Percentiles rank a stretch among this genome's conserved stretches.
Evolutionary conservation across 768 basidiomycete genomes (phyloP).

Genomic region (Russula earlei): DNA sequence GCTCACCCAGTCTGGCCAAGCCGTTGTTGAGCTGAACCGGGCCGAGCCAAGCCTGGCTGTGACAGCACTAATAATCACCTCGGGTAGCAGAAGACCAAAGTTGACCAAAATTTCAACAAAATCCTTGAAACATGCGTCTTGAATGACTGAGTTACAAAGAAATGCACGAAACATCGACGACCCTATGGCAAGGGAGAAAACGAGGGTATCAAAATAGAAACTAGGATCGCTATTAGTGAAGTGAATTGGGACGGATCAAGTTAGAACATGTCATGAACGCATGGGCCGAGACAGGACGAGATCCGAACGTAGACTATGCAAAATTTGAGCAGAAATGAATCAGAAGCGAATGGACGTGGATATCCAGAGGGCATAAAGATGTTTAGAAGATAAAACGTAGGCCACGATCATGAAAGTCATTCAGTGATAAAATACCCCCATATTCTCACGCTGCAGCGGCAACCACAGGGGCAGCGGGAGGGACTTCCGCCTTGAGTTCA

Average conservation of each 20-base stretch:
- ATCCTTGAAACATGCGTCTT: conserved; percentile 17
- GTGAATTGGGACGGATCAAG: conserved; percentile 52
- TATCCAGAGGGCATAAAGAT: conserved; percentile 27
- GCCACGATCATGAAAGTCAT: conserved; percentile 20
- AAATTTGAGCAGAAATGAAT: conserved; percentile 20
- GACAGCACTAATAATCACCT: no score
- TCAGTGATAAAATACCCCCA: conserved; percentile 38
- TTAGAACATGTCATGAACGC: conserved; percentile 48
- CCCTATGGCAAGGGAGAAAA: conserved; percentile 40
- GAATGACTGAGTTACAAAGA: conserved; percentile 34
- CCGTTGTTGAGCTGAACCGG: no score
- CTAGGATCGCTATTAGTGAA: conserved; percentile 60
- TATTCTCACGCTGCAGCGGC: conserved; percentile 66
- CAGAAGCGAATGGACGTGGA: conserved; percentile 27
- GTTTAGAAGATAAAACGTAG: conserved; percentile 22
- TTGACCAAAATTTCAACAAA: conserved; percentile 8
- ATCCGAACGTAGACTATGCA: conserved; percentile 48
- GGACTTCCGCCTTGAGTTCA: conserved; percentile 33
- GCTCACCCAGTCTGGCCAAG: no score
- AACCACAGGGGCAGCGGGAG: conserved; percentile 56
- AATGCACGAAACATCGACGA: conserved; percentile 50
- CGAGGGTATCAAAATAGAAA: conserved; percentile 28
- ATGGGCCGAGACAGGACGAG: conserved; percentile 39
- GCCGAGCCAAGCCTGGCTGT: no score
- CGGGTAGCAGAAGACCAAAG: no score